These are phyloP conservation scores for Melocanna baccifera DNA, from an alignment of 176 grass and related monocot species.

Conservation along the genomic window DNA sequence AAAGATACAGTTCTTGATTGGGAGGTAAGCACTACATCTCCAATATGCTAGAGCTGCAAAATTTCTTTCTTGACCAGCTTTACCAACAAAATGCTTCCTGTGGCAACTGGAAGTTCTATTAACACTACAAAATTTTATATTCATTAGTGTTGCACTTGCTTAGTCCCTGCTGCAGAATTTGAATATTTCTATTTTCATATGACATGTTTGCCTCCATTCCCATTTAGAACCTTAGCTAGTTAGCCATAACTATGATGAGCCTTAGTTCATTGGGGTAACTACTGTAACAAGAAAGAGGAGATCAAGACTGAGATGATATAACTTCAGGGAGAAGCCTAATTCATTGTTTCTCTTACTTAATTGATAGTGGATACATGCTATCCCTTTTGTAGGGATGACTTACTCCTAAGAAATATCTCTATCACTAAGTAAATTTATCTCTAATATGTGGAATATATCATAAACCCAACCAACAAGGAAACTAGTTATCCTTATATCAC, in stretches of 20 bases:
- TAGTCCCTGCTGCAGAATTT: neutral
- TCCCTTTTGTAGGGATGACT: neutral
- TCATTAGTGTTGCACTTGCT: neutral
- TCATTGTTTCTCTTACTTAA: too few relatives aligned
- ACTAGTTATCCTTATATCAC: neutral
- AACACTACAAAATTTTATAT: neutral
- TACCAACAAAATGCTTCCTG: constrained; percentile 9
- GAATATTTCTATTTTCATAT: neutral
- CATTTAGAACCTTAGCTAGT: neutral
- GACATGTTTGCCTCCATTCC: neutral
- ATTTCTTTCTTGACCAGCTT: neutral
- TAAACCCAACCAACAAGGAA: neutral
- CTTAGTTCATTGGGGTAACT: neutral
- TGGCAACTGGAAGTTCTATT: neutral
- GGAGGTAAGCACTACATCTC: constrained; percentile 57
- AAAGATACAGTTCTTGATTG: constrained; percentile 98
- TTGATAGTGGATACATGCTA: neutral
- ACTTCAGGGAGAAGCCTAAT: neutral
- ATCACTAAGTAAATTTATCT: neutral
- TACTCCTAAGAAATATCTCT: neutral
- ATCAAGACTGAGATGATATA: neutral
- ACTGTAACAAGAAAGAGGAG: neutral
- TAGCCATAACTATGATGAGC: neutral
- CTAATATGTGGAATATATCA: neutral
- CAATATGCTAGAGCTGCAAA: neutral